A percentile compares a stretch with the other conserved stretches of the same genome.
phyloP scores from a whole-genome alignment of 2,329 filamentous ascomycete species.

The Aspergillus viridinutans region DNA sequence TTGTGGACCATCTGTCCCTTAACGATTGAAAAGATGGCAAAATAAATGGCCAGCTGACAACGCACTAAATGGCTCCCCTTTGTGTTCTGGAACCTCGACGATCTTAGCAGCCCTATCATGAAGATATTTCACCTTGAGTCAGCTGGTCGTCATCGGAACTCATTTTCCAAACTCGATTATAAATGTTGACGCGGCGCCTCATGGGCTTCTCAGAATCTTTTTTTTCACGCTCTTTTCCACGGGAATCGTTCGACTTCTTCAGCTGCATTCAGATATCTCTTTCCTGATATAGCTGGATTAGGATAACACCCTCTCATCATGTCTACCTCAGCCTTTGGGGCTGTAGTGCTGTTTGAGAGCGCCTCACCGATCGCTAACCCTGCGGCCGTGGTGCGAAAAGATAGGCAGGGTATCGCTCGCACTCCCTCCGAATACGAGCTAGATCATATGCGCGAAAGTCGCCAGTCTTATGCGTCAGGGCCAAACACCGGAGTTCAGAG shows the following conservation, averaged over 20 bases:
- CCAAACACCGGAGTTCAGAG: slow-evolving; percentile 5
- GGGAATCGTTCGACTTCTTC: neutral
- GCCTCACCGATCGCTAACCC: slow-evolving; percentile 32
- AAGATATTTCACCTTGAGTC: neutral
- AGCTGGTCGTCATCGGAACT: neutral
- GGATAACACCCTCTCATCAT: slow-evolving; percentile 21
- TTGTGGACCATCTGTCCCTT: neutral
- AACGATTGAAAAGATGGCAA: neutral
- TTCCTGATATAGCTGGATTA: neutral
- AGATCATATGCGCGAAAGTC: slow-evolving; percentile 11
- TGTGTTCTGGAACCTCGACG: neutral
- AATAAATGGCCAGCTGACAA: neutral
- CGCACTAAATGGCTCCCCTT: neutral
- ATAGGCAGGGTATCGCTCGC: slow-evolving; percentile 19
- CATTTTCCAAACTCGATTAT: neutral
- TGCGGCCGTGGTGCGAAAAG: slow-evolving; percentile 32
- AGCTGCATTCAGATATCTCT: neutral
- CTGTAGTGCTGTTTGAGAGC: slow-evolving; percentile 43
- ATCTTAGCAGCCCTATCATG: neutral
- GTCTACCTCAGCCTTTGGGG: slow-evolving; percentile 34
- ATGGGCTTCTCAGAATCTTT: too few species aligned
- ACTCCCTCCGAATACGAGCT: slow-evolving; percentile 20
- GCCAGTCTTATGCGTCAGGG: neutral
- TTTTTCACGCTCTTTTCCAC: neutral
- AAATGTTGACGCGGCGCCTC: neutral